Base-by-base conservation (phyloP, 768 basidiomycete genomes). In the Tricholoma saponaceum region DNA sequence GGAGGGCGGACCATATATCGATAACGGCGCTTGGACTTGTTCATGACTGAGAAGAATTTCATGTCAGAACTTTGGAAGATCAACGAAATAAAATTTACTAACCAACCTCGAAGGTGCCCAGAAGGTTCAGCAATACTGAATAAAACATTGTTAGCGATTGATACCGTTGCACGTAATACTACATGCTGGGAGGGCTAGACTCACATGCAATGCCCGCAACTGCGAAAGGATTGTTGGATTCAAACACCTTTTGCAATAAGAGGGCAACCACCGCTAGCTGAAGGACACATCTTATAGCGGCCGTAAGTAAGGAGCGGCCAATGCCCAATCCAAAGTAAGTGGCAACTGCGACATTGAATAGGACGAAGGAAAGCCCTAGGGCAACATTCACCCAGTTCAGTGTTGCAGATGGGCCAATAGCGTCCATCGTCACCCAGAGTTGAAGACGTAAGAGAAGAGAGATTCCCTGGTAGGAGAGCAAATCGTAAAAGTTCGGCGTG, bases 81-180 rank as follows among this genome's bases (percentile, higher is more conserved):
- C 35, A 35, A 39, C 37, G 6, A 26, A 5, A 25, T n/a, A 22
- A 14, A 20, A 13, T 50, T 6, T 18, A 72, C 80, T 56, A 57
- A 86, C 89, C 89, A 14, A 84, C 84, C 62, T 94, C 92, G 50
- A 85, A 75, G 0, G 92, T 90, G 4, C 90, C 91, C 62, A 94
- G 72, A 3, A 89, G 62, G 66, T 92, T 92, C 55, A 94, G 70
- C 28, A 92, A 65, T 49, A 83, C 88, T 89, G n/a, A 25, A 30
- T 12, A 30, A 44, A 20, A 10, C 26, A 13, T 32, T 22, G 51
- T 55, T 14, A n/a, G 41, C 43, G 14, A 55, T 14, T 32, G 46
- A 3, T 28, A 16, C 52, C 12, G 26, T 16, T 37, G 30, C 30
- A 9, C 30, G 12, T 32, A 9, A 32, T 32, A 32, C 30, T 55